Percentiles rank a stretch among this genome's conserved stretches.
phyloP scores from a whole-genome alignment of 257 asterid species.

The Jaltomata sinuosa region DNA sequence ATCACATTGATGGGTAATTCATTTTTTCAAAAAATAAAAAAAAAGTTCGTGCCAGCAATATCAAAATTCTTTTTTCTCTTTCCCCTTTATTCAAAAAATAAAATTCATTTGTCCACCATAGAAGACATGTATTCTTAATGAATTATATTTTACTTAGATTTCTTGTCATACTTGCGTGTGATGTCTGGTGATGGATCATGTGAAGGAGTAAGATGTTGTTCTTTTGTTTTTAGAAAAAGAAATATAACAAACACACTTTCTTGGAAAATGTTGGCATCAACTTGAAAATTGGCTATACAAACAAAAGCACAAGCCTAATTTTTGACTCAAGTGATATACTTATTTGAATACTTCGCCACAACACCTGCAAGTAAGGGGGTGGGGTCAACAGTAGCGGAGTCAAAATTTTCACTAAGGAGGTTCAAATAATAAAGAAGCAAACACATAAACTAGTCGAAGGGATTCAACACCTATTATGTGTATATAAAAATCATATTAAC shows the following conservation, averaged over 20 bases:
- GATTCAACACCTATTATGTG: too few relatives aligned
- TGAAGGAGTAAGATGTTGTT: slow-evolving; percentile 8
- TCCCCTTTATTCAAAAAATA: background rate
- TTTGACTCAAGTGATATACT: background rate
- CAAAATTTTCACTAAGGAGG: fast-evolving
- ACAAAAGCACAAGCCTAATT: slow-evolving; percentile 7
- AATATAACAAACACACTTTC: slow-evolving; percentile 2
- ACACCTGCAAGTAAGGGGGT: background rate
- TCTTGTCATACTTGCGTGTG: slow-evolving; percentile 5
- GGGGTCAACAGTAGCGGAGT: too few relatives aligned
- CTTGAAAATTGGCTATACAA: background rate
- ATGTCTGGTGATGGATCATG: slow-evolving; percentile 7
- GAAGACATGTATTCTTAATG: slow-evolving; percentile 1
- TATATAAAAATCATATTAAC: too few relatives aligned
- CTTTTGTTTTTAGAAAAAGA: background rate
- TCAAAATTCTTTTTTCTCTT: background rate
- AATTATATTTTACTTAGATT: background rate
- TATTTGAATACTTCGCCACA: background rate
- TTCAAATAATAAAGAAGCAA: background rate
- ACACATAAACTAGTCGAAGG: too few relatives aligned
- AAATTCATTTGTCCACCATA: background rate
- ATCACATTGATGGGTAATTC: slow-evolving; percentile 12
- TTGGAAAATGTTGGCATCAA: background rate
- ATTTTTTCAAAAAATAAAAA: background rate
- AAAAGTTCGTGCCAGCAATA: background rate